A percentile compares a stretch with the other conserved stretches of the same genome.
These are phyloP conservation scores for Adansonia digitata DNA, from an alignment of 345 rosid species.

Conservation along the genomic window DNA sequence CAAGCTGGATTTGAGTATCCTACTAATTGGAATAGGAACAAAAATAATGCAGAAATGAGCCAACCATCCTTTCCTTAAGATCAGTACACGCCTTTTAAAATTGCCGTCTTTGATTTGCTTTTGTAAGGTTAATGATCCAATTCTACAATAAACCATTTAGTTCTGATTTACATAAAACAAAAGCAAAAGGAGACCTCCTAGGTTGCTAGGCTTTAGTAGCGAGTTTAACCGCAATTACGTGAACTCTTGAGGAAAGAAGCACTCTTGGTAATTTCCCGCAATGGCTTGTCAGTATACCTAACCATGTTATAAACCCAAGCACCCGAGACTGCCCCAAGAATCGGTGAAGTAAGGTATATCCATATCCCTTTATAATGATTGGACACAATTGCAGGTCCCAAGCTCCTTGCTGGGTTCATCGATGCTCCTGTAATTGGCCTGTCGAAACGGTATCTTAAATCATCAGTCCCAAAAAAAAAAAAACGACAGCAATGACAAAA, in stretches of 20 bases:
- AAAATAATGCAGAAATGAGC: not conserved
- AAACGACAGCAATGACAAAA: not conserved
- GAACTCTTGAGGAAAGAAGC: constrained; percentile 42
- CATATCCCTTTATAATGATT: constrained; percentile 53
- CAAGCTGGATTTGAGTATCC: no score
- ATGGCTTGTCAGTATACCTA: constrained; percentile 72
- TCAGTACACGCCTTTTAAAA: not conserved
- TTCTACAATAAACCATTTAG: not conserved
- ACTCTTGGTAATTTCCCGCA: constrained; percentile 55
- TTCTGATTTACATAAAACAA: not conserved
- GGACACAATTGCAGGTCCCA: constrained; percentile 80
- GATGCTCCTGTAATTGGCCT: constrained; percentile 85
- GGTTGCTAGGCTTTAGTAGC: not conserved
- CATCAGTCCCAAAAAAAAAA: not conserved
- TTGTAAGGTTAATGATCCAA: not conserved
- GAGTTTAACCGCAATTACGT: not conserved
- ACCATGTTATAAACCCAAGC: constrained; percentile 72
- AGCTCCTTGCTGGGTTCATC: constrained; percentile 83
- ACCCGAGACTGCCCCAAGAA: constrained; percentile 66
- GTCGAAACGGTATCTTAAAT: no score
- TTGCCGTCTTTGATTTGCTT: not conserved
- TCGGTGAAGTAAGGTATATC: constrained; percentile 59
- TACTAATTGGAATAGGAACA: no score
- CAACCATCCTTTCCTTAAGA: not conserved
- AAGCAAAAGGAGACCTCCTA: not conserved